Evolutionary conservation across 2,329 filamentous ascomycete species (phyloP).

Genomic region (Juglanconis sp.): DNA sequence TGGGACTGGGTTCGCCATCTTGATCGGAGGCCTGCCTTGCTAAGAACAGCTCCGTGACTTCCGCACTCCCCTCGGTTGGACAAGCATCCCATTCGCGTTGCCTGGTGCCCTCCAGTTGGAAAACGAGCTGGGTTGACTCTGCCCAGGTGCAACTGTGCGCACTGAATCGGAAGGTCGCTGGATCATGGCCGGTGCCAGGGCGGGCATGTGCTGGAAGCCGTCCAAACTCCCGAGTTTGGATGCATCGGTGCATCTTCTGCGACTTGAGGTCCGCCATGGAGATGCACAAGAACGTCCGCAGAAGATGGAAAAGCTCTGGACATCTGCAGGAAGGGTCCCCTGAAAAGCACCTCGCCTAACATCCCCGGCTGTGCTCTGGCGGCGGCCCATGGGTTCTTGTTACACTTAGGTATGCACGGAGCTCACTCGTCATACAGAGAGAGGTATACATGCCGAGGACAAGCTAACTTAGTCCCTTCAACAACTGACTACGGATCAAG

Average conservation of each 20-base stretch:
- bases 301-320: background rate
- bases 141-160: background rate
- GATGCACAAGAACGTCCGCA: background rate
- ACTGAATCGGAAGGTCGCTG: slow-evolving; percentile 2
- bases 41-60: background rate
- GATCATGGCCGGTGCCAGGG: background rate
- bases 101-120: background rate
- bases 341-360: slow-evolving; percentile 17
- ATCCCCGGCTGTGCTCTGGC: slow-evolving; percentile 7
- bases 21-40: background rate
- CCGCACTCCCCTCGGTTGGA: background rate
- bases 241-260: background rate
- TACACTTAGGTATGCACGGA: slow-evolving; percentile 3
- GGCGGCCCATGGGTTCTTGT: background rate
- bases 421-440: background rate
- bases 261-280: background rate
- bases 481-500: background rate
- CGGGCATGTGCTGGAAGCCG: slow-evolving; percentile 6
- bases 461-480: background rate
- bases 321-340: slow-evolving; percentile 10
- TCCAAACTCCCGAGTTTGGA: background rate
- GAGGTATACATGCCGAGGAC: background rate
- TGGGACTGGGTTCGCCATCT: background rate
- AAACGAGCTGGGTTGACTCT: background rate
- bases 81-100: background rate